Percentiles rank a stretch among this genome's conserved stretches.
These are phyloP conservation scores for Porphyrellus cyaneotinctus DNA, from an alignment of 768 basidiomycete species.

Conservation along the genomic window DNA sequence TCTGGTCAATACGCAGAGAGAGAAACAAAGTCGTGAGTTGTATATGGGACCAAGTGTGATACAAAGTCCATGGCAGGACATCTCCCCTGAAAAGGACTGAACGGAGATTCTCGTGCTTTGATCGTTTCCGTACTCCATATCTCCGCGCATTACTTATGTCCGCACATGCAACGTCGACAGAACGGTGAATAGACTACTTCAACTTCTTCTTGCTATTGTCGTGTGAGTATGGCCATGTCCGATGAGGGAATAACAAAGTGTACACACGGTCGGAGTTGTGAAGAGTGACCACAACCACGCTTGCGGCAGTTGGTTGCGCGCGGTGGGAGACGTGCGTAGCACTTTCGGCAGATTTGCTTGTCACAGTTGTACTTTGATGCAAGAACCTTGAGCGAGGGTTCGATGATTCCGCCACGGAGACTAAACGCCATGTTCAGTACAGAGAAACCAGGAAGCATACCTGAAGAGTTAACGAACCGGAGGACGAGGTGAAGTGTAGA, in stretches of 20 bases:
- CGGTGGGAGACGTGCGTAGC: conserved; percentile 98
- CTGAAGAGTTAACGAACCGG: conserved; percentile 51
- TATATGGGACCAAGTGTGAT: conserved; percentile 16
- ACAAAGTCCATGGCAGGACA: conserved; percentile 19
- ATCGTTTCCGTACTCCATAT: conserved; percentile 15
- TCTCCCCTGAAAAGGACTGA: not conserved
- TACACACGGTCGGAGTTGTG: conserved; percentile 86
- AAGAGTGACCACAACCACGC: conserved; percentile 86
- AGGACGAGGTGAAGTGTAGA: conserved; percentile 97
- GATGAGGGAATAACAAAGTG: not conserved
- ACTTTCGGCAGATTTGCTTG: conserved; percentile 99
- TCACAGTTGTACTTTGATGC: conserved; percentile 99
- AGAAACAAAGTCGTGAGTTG: conserved; percentile 10
- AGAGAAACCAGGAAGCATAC: too few species aligned
- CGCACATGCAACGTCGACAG: not conserved
- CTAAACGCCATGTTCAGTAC: conserved; percentile 7
- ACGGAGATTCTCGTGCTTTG: not conserved
- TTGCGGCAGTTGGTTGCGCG: conserved; percentile 99
- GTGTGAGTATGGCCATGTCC: not conserved
- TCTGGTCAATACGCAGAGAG: not conserved
- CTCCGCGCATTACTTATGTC: conserved; percentile 2
- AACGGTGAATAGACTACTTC: conserved; percentile 55
- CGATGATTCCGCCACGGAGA: conserved; percentile 79
- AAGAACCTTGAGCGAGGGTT: conserved; percentile 96
- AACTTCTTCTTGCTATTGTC: conserved; percentile 85